Percentiles rank a stretch among this genome's conserved stretches.
phyloP scores from a whole-genome alignment of 2,329 filamentous ascomycete genomes.

The Chrysoporthe puriensis region DNA sequence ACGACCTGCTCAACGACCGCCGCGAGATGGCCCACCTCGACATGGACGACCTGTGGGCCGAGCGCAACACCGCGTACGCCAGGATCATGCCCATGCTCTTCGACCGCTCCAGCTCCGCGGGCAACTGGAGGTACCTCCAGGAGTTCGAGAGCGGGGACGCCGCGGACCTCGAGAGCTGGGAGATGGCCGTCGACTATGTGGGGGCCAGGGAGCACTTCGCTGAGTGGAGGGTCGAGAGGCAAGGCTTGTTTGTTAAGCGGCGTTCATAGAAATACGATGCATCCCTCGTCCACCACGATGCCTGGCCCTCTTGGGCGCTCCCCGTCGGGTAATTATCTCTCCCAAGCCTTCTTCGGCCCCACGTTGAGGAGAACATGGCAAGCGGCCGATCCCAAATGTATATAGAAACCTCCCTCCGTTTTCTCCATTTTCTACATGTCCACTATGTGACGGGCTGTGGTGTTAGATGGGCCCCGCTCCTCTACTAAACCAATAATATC shows the following conservation, averaged over 20 bases:
- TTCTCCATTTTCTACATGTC: background rate
- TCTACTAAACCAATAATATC: background rate
- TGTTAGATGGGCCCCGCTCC: background rate
- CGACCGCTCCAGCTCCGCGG: constrained; percentile 2
- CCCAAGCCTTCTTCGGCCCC: background rate
- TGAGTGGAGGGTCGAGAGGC: constrained; percentile 47
- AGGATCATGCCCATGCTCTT: constrained; percentile 48
- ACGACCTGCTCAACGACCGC: constrained; percentile 40
- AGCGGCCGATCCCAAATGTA: background rate
- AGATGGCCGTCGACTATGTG: constrained; percentile 47
- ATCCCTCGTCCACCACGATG: background rate
- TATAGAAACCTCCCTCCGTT: background rate
- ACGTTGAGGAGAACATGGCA: background rate
- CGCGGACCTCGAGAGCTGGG: constrained; percentile 50
- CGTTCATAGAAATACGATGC: background rate
- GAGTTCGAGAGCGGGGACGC: constrained; percentile 56
- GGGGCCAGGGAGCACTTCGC: constrained; percentile 38
- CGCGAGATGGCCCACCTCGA: constrained; percentile 46
- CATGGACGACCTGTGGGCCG: constrained; percentile 54
- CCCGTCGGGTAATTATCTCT: too few species aligned
- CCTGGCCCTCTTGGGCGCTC: too few species aligned
- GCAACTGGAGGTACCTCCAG: constrained; percentile 48
- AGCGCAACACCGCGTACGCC: constrained; percentile 55
- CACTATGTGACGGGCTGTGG: background rate
- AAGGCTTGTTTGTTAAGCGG: constrained; percentile 48